Conservation (phyloP, 352 stramenopile genomes). For the Phytophthora pluvialis region DNA sequence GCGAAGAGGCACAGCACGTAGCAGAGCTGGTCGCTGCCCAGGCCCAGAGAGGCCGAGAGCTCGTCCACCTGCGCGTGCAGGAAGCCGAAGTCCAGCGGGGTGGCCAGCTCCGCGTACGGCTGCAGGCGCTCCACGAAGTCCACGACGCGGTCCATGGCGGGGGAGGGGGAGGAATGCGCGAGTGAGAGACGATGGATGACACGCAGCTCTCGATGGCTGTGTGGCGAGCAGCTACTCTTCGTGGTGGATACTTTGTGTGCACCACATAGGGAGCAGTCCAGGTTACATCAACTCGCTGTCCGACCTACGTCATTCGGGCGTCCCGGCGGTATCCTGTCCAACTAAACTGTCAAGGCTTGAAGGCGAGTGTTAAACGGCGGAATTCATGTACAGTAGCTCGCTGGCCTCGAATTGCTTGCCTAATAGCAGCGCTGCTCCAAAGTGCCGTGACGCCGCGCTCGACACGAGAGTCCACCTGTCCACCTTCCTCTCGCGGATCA, state of each 20-base stretch:
- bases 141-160: slow-evolving; percentile 51
- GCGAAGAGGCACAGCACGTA: slow-evolving; percentile 93
- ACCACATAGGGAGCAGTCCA: neutral
- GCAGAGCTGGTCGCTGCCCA: slow-evolving; percentile 68
- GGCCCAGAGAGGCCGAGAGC: slow-evolving; percentile 46
- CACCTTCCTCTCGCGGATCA: too few relatives aligned
- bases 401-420: neutral
- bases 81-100: slow-evolving; percentile 58
- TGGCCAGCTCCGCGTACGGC: slow-evolving; percentile 61
- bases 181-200: slow-evolving; percentile 7
- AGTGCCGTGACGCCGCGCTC: slow-evolving; percentile 2
- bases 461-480: neutral
- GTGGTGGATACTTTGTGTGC: neutral
- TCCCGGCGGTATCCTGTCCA: slow-evolving; percentile 10
- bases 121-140: slow-evolving; percentile 45
- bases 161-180: neutral
- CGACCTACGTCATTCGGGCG: slow-evolving; percentile 33
- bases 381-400: neutral
- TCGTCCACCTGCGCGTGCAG: slow-evolving; percentile 53
- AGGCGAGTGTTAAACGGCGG: neutral
- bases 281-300: slow-evolving; percentile 32
- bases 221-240: slow-evolving; percentile 21
- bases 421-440: neutral
- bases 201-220: neutral
- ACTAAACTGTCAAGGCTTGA: slow-evolving; percentile 8